A percentile compares a stretch with the other conserved stretches of the same genome.
These are phyloP conservation scores for Suzukiozyma palmioleophila DNA, from an alignment of 1,139 yeast species.

Conservation along the genomic window DNA sequence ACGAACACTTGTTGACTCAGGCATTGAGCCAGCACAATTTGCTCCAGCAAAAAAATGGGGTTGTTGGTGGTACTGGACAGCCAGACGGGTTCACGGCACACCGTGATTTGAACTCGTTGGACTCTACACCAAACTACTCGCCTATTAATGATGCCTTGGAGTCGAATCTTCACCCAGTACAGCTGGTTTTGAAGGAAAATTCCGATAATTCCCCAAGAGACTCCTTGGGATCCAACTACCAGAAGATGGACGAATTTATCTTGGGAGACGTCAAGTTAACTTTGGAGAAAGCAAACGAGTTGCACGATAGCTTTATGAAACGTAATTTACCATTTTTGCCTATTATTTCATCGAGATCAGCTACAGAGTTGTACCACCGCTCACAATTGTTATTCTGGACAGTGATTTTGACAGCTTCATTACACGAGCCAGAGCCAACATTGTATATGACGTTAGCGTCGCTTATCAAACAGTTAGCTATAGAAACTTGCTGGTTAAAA, in stretches of 20 bases:
- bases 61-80: too few relatives aligned
- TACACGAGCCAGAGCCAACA: slow-evolving; percentile 84
- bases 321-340: slow-evolving; percentile 77
- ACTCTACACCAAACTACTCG: slow-evolving; percentile 1
- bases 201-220: slow-evolving; percentile 23
- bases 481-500: slow-evolving; percentile 89
- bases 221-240: slow-evolving; percentile 10
- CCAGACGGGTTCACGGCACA: too few relatives aligned
- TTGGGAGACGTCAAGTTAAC: slow-evolving; percentile 73
- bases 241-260: slow-evolving; percentile 47
- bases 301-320: slow-evolving; percentile 64
- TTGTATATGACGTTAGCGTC: slow-evolving; percentile 73
- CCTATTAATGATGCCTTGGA: slow-evolving; percentile 3
- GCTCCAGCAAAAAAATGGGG: slow-evolving; percentile 17
- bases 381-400: slow-evolving; percentile 89
- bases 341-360: slow-evolving; percentile 64
- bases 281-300: slow-evolving; percentile 60
- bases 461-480: slow-evolving; percentile 79
- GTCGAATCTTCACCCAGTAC: slow-evolving; percentile 1
- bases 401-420: slow-evolving; percentile 78
- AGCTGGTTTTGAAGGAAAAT: slow-evolving; percentile 11
- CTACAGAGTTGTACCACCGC: slow-evolving; percentile 75
- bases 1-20: slow-evolving; percentile 63
- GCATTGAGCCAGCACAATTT: slow-evolving; percentile 49
- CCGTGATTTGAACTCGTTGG: neutral